A percentile compares a stretch with the other conserved stretches of the same genome.
Conservation (phyloP, 2,329 filamentous ascomycete genomes). For the Cladophialophora chaetospira region DNA sequence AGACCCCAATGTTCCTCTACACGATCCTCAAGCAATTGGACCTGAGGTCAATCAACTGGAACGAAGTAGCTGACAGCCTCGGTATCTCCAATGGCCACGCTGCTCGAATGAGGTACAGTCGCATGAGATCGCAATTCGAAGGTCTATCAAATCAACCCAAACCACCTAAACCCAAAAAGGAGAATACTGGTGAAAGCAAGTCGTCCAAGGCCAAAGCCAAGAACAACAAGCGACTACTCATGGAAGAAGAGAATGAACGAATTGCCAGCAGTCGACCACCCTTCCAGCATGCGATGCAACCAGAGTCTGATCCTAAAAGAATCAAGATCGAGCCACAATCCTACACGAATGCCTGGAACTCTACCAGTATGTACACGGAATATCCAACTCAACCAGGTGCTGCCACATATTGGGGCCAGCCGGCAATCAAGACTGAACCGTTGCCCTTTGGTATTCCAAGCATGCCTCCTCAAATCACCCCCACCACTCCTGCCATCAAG, state of each 20-base stretch:
- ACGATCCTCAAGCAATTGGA: slow-evolving; percentile 59
- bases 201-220: slow-evolving; percentile 20
- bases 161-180: slow-evolving; percentile 21
- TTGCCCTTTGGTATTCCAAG: neutral
- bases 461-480: neutral
- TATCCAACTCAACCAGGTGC: slow-evolving; percentile 5
- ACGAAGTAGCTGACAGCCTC: slow-evolving; percentile 50
- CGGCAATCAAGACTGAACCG: slow-evolving; percentile 14
- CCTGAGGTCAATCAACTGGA: slow-evolving; percentile 58
- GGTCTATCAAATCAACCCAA: slow-evolving; percentile 37
- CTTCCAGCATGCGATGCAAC: neutral
- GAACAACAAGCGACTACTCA: slow-evolving; percentile 12
- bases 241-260: slow-evolving; percentile 17
- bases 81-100: slow-evolving; percentile 60
- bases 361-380: slow-evolving; percentile 1
- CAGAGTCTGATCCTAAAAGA: slow-evolving; percentile 20
- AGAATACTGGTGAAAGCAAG: slow-evolving; percentile 18
- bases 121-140: slow-evolving; percentile 58
- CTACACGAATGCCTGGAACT: slow-evolving; percentile 2
- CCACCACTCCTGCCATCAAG: slow-evolving; percentile 18
- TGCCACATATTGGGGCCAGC: slow-evolving; percentile 14
- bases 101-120: slow-evolving; percentile 59
- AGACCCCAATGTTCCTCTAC: slow-evolving; percentile 56
- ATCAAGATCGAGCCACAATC: slow-evolving; percentile 20
- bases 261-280: slow-evolving; percentile 7